These are phyloP conservation scores for Hymenoscyphus infarciens DNA, from an alignment of 2,329 filamentous ascomycete genomes.

Conservation along the genomic window DNA sequence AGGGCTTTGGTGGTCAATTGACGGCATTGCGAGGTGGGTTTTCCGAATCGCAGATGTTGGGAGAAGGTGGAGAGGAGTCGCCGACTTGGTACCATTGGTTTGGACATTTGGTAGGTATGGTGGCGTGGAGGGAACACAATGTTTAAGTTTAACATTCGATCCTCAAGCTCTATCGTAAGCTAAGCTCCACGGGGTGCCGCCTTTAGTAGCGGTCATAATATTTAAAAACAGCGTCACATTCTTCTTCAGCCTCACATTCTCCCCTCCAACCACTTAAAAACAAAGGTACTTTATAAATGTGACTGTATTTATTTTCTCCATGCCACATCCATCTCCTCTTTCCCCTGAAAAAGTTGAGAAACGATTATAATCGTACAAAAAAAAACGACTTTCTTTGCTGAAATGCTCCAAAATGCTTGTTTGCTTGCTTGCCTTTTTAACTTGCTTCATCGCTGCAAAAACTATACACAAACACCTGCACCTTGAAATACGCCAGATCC, in stretches of 20 bases:
- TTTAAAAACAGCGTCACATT: conserved; percentile 9
- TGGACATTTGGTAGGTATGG: conserved; percentile 23
- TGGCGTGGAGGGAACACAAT: not conserved
- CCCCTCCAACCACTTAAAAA: conserved; percentile 12
- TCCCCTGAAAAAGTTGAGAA: not conserved
- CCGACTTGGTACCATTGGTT: conserved; percentile 26
- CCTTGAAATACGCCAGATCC: not conserved
- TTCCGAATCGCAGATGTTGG: conserved; percentile 14
- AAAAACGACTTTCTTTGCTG: not conserved
- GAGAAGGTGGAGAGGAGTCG: conserved; percentile 26
- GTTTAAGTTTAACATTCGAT: no score
- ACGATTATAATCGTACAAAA: conserved; percentile 20
- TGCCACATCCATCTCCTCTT: conserved; percentile 3
- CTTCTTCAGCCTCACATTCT: conserved; percentile 13
- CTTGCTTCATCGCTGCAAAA: not conserved
- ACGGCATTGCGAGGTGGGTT: conserved; percentile 14
- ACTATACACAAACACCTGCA: not conserved
- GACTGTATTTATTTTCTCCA: conserved; percentile 15
- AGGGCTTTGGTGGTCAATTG: conserved; percentile 8
- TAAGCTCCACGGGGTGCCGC: not conserved
- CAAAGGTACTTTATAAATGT: not conserved
- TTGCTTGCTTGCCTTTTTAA: not conserved
- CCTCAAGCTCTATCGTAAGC: not conserved
- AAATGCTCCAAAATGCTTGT: not conserved
- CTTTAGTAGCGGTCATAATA: not conserved